Evolutionary conservation across 192 early-diverging fungal species (phyloP).

Genomic region (Backusella morwellensis): DNA sequence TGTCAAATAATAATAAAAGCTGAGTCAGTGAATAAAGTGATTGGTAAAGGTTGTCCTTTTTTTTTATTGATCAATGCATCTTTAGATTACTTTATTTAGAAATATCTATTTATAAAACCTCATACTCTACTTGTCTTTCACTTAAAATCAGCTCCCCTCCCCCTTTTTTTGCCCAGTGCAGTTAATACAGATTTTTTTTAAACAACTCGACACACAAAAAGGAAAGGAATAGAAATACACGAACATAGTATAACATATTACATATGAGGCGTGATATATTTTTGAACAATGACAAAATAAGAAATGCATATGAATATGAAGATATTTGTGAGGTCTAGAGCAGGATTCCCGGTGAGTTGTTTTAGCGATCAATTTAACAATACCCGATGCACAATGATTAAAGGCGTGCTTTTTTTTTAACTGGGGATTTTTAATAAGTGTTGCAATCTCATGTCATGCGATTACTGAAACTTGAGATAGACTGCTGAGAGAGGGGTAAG

Average conservation of each 20-base stretch:
- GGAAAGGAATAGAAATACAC: background rate
- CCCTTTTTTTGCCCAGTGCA: background rate
- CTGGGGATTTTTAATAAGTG: background rate
- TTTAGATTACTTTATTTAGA: background rate
- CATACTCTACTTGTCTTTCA: background rate
- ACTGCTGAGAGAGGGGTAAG: background rate
- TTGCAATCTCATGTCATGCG: background rate
- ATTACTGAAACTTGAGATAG: background rate
- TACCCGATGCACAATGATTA: conserved; percentile 8
- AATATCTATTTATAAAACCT: background rate
- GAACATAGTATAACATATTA: too few relatives aligned
- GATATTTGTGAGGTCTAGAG: background rate
- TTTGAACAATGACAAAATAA: background rate
- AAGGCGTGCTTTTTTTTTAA: background rate
- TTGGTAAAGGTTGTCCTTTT: background rate
- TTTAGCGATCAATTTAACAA: conserved; percentile 1
- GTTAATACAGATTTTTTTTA: background rate
- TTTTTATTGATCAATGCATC: conserved; percentile 2
- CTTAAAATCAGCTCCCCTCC: background rate
- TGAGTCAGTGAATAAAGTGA: conserved; percentile 1
- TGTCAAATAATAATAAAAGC: background rate
- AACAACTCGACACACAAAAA: background rate
- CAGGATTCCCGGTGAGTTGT: background rate
- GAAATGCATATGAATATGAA: background rate
- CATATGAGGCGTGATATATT: too few relatives aligned